Conservation (phyloP, 2,329 filamentous ascomycete species). For the Arthrobotrys iridis region DNA sequence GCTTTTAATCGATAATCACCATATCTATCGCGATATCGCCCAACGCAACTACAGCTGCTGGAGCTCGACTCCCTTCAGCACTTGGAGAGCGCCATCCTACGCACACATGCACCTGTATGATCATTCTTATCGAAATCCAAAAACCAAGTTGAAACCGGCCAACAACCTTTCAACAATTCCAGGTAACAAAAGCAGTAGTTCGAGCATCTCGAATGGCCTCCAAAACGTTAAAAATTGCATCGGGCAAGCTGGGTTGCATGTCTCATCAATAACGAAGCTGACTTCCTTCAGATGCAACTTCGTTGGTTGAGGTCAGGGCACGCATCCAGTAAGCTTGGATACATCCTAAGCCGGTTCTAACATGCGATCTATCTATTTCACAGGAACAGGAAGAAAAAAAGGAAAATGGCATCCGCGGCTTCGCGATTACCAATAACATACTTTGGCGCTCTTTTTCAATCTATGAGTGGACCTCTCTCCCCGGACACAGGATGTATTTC, state of each 20-base stretch:
- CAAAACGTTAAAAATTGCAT: background rate
- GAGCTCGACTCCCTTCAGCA: too few species aligned
- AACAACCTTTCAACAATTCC: background rate
- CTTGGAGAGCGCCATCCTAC: too few species aligned
- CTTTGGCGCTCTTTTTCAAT: background rate
- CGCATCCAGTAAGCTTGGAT: slow-evolving; percentile 5
- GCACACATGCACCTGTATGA: too few species aligned
- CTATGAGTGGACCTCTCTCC: background rate
- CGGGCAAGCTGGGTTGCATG: slow-evolving; percentile 3
- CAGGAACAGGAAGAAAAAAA: background rate
- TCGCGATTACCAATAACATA: background rate
- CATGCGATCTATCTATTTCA: background rate
- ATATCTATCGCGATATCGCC: too few species aligned
- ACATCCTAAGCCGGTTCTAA: background rate
- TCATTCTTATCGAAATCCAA: background rate
- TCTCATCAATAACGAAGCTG: background rate
- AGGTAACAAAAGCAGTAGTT: slow-evolving; percentile 3
- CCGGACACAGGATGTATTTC: background rate
- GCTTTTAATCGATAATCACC: too few species aligned
- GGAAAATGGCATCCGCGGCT: background rate
- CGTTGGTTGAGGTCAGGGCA: slow-evolving; percentile 6
- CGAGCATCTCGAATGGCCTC: slow-evolving; percentile 5
- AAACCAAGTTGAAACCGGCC: too few species aligned
- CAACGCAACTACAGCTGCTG: too few species aligned
- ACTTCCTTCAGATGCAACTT: background rate